Evolutionary conservation across 345 rosid species (phyloP), one percentile per base, ranked within the genome.

Genomic region (Anastatica hierochuntica): DNA sequence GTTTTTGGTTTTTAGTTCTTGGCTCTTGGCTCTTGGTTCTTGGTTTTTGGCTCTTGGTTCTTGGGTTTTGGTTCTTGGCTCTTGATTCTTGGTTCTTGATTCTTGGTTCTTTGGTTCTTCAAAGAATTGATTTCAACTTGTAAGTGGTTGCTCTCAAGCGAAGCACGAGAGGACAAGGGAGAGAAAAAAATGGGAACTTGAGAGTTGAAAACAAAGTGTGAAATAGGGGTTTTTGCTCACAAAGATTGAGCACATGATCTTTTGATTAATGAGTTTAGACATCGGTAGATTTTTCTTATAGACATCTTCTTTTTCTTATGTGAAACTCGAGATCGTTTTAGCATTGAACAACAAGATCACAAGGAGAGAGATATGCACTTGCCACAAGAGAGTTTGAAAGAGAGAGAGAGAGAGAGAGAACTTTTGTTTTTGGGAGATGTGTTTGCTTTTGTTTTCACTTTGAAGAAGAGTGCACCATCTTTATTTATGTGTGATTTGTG

Each of bases 161-260:
- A 41, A 56, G 49, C 37, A 47, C n/a, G n/a, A n/a, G 49, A 56
- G 31, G 48, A 17, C 38, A 49, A 48, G 34, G 11, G 10, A 11
- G 1, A 43, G 4, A 17, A 0, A 46, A 36, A 47, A 11, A 14
- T n/a, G n/a, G n/a, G 19, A 65, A 40, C 51, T 31, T 56, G 63
- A 65, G 34, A 50, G 64, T 16, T 49, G 33, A 56, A 31, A 65
- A 56, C 23, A 29, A 29, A 64, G 31, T 39, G 57, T 21, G 69
- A 42, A 64, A 24, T 13, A 44, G 29, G 6, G 36, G 26, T 29
- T 29, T 29, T 29, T 29, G 53, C 33, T 66, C 59, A 66, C 7
- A 66, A 4, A 20, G 70, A 66, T 58, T 17, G 64, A 58, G 70
- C 70, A 66, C 70, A 66, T 0, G 70, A 66, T 66, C 70, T 66